Conservation (phyloP, 2,329 filamentous ascomycete species). For the Pyrenophora tritici-repentis region DNA sequence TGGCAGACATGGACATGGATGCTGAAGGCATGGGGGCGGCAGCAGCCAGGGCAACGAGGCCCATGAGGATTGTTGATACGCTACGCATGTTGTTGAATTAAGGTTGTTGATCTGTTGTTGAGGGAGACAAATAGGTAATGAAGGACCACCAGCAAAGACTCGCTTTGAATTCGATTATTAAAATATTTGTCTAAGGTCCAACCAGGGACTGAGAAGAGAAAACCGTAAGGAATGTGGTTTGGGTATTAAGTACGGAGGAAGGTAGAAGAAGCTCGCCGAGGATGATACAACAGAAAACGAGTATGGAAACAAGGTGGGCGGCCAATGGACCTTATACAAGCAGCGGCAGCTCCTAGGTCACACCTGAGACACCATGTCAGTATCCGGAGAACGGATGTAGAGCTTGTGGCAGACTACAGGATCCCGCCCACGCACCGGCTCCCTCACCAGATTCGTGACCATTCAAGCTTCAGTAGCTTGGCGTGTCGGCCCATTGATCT, state of each 20-base stretch:
- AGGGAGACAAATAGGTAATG: slow-evolving; percentile 24
- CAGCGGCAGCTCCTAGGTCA: slow-evolving; percentile 34
- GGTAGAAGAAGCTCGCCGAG: slow-evolving; percentile 39
- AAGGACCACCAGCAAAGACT: slow-evolving; percentile 46
- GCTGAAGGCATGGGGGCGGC: slow-evolving; percentile 34
- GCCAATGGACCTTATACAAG: slow-evolving; percentile 47
- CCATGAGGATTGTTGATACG: slow-evolving; percentile 43
- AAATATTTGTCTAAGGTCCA: slow-evolving; percentile 44
- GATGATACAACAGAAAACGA: slow-evolving; percentile 47
- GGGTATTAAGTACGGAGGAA: slow-evolving; percentile 45
- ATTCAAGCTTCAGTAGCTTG: slow-evolving; percentile 41
- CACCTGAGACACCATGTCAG: slow-evolving; percentile 44
- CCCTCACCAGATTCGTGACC: slow-evolving; percentile 36
- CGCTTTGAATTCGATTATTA: slow-evolving; percentile 46
- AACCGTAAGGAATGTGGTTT: slow-evolving; percentile 45
- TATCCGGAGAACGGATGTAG: slow-evolving; percentile 46
- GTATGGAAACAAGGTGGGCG: slow-evolving; percentile 44
- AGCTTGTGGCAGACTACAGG: slow-evolving; percentile 38
- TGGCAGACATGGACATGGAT: slow-evolving; percentile 9
- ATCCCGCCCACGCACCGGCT: slow-evolving; percentile 41
- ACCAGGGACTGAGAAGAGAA: slow-evolving; percentile 47
- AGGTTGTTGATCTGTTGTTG: slow-evolving; percentile 28
- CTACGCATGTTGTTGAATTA: slow-evolving; percentile 47
- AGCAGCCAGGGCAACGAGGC: slow-evolving; percentile 43
- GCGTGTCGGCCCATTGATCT: slow-evolving; percentile 36